Percentiles rank a stretch among this genome's conserved stretches.
phyloP scores from a whole-genome alignment of 1,284 basidiomycete genomes.

The Butyriboletus appendiculatus region DNA sequence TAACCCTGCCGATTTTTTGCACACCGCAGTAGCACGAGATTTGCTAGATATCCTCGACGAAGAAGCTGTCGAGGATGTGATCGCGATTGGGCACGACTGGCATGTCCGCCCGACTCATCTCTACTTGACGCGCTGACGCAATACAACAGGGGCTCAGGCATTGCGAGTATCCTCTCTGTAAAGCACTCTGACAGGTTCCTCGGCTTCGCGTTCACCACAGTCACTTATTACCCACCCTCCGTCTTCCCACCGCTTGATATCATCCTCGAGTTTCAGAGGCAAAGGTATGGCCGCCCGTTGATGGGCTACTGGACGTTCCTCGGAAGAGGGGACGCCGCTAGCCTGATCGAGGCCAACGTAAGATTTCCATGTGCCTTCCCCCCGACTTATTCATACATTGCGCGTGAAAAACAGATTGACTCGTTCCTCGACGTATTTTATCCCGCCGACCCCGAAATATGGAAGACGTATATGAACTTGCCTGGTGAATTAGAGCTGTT shows the following conservation, averaged over 20 bases:
- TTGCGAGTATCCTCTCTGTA: conserved; percentile 35
- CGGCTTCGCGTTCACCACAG: conserved; percentile 34
- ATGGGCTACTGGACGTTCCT: conserved; percentile 46
- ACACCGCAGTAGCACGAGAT: conserved; percentile 40
- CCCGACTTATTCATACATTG: not conserved
- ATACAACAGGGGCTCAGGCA: conserved; percentile 32
- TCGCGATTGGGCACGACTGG: conserved; percentile 51
- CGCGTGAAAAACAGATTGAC: conserved; percentile 24
- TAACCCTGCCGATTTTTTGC: conserved; percentile 39
- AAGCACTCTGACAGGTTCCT: conserved; percentile 36
- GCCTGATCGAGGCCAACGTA: conserved; percentile 35
- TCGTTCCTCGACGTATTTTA: conserved; percentile 35
- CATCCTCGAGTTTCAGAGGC: conserved; percentile 25
- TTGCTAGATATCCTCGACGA: conserved; percentile 45
- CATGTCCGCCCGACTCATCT: conserved; percentile 8
- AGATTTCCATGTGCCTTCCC: not conserved
- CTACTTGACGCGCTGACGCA: not conserved
- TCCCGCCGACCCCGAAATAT: conserved; percentile 35
- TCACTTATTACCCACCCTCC: conserved; percentile 35
- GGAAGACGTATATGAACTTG: conserved; percentile 36
- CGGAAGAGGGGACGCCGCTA: conserved; percentile 27
- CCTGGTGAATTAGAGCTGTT: conserved; percentile 35
- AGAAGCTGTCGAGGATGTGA: conserved; percentile 36
- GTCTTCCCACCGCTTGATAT: conserved; percentile 30
- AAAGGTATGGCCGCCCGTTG: conserved; percentile 33